These are phyloP conservation scores for Cucurbita moschata DNA, from an alignment of 306 rosid species.

Conservation along the genomic window DNA sequence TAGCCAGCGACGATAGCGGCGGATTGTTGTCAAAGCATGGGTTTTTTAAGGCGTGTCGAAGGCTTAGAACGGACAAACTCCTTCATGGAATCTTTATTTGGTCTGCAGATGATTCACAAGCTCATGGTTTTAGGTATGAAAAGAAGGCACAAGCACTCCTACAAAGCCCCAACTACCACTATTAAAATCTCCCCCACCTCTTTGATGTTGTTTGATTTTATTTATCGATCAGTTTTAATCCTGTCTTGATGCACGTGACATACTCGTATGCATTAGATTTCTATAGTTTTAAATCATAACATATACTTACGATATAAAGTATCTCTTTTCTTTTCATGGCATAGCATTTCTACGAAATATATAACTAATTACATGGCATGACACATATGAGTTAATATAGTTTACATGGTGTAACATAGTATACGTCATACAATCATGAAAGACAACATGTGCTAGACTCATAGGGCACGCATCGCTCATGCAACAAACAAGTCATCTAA, in stretches of 20 bases:
- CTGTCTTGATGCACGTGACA: background rate
- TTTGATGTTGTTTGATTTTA: background rate
- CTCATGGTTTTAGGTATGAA: conserved; percentile 45
- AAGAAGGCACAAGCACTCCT: conserved; percentile 51
- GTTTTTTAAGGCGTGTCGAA: conserved; percentile 41
- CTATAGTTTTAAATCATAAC: no score
- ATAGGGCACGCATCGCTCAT: no score
- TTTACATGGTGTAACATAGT: no score
- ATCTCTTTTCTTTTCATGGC: no score
- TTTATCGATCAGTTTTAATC: background rate
- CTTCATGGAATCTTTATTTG: conserved; percentile 67
- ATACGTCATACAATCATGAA: no score
- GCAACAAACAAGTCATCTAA: no score
- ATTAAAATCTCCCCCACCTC: background rate
- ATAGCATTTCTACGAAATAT: no score
- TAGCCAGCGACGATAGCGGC: conserved; percentile 42
- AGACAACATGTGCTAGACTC: no score
- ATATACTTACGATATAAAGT: no score
- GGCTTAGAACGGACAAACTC: conserved; percentile 27
- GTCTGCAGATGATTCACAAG: conserved; percentile 81
- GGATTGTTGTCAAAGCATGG: conserved; percentile 46
- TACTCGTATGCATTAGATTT: no score
- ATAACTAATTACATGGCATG: no score
- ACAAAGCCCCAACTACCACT: conserved; percentile 20
- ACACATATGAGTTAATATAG: no score